A percentile compares a stretch with the other conserved stretches of the same genome.
Evolutionary conservation across 2,329 filamentous ascomycete genomes (phyloP).

Genomic region (Aspergillus ochraceus): DNA sequence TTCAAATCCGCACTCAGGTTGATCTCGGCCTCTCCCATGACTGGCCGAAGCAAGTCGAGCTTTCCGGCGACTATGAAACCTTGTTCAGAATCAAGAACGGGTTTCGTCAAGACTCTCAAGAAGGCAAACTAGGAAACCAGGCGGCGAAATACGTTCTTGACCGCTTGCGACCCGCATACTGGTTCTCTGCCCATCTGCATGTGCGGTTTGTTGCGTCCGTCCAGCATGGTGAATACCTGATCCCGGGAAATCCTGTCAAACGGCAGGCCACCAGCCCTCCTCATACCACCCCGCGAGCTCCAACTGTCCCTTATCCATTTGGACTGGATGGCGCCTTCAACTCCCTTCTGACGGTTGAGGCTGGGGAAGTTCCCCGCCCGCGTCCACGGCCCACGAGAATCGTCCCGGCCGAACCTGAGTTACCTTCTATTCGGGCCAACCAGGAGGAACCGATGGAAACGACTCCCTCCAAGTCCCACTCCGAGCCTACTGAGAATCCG

Average conservation of each 20-base stretch:
- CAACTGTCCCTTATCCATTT: conserved; percentile 10
- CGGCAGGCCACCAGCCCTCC: conserved; percentile 1
- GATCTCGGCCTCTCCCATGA: conserved; percentile 93
- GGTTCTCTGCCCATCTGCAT: conserved; percentile 94
- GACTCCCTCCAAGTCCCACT: neutral
- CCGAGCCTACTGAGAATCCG: neutral
- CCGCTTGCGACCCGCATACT: conserved; percentile 75
- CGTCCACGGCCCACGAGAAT: neutral
- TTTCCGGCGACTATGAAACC: conserved; percentile 66
- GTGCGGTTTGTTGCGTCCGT: conserved; percentile 74
- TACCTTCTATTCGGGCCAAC: neutral
- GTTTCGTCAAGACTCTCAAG: conserved; percentile 73
- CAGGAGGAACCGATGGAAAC: neutral
- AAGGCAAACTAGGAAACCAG: conserved; percentile 73
- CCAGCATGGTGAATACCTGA: conserved; percentile 43
- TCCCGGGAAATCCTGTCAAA: conserved; percentile 5
- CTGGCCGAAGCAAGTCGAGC: conserved; percentile 85
- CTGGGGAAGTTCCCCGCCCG: neutral
- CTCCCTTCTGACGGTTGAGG: conserved; percentile 9
- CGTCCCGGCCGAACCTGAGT: neutral
- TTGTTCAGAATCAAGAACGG: conserved; percentile 73
- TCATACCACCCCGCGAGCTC: neutral
- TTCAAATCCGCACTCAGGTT: conserved; percentile 81
- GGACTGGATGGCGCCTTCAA: conserved; percentile 23
- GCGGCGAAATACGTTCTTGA: conserved; percentile 81